phyloP scores from a whole-genome alignment of 371 early-diverging fungal genomes.

The Aphelidium insulamus region DNA sequence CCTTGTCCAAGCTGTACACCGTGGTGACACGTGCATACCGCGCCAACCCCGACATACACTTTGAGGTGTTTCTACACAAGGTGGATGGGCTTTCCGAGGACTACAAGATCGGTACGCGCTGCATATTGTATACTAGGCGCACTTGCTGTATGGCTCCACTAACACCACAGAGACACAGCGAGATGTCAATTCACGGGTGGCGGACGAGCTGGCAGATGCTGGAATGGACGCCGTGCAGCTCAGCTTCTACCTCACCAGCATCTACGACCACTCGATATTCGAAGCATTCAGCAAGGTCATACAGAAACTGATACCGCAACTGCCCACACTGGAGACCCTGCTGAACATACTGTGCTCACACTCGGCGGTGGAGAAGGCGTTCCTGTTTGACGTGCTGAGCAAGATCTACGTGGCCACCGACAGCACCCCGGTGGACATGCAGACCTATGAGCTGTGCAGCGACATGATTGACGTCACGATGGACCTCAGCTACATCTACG shows the following conservation, averaged over 20 bases:
- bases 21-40: constrained; percentile 52
- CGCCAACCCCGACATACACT: constrained; percentile 57
- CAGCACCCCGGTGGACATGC: constrained; percentile 77
- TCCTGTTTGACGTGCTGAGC: constrained; percentile 65
- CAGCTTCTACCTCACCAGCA: constrained; percentile 69
- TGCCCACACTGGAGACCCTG: constrained; percentile 72
- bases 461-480: constrained; percentile 87
- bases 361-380: constrained; percentile 85
- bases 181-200: constrained; percentile 70
- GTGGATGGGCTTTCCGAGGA: constrained; percentile 88
- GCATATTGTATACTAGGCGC: too few relatives aligned
- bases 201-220: constrained; percentile 61
- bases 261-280: constrained; percentile 82
- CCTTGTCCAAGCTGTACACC: constrained; percentile 43
- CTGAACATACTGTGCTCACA: constrained; percentile 80
- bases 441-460: constrained; percentile 72
- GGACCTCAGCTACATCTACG: constrained; percentile 59
- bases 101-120: constrained; percentile 48
- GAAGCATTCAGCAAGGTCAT: constrained; percentile 88
- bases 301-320: constrained; percentile 67
- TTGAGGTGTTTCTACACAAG: constrained; percentile 87
- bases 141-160: neutral
- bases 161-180: constrained; percentile 55
- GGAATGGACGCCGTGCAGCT: constrained; percentile 54
- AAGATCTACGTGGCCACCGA: constrained; percentile 90